Evolutionary conservation across 106 monocot genomes (phyloP), one percentile per base, ranked within the genome.

Genomic region (Agapanthus africanus): DNA sequence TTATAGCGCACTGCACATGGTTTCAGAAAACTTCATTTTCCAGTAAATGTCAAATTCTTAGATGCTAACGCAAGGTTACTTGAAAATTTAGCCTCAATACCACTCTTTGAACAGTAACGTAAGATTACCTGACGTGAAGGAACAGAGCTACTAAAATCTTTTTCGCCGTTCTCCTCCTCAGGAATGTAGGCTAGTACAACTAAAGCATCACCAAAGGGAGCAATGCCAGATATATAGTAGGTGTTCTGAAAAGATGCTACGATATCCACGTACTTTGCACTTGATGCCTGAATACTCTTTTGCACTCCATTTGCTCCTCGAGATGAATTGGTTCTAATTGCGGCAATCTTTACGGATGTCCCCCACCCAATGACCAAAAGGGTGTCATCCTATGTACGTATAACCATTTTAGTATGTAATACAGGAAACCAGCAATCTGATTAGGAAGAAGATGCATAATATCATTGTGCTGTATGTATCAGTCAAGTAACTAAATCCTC

Each of bases 281-380:
- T 75, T 36, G 91, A 88, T 42, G 75, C 36, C 2, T 73, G 37
- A 27, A 71, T 54, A 76, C 36, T 82, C 60, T 73, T 85, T 63
- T 88, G 79, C 63, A 83, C 23, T 39, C 87, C 85, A 79, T 93
- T 89, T 32, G 69, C 73, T 75, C 76, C 78, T 51, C 34, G 59
- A 46, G 74, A 56, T 57, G 74, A 54, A 59, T 81, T 87, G 59
- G 75, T 71, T 71, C 81, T 92, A 49, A 94, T 87, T 34, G 80
- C 86, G 59, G 92, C 97, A 77, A 99, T 83, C 76, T 99, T 99
- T 49, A 99, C 78, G 67, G 79, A 70, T 59, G 77, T 84, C 81
- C 97, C 97, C 97, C 97, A 99, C n/a, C 97, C 97, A 83, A 99
- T 90, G 35, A 99, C 97, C 66, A 99, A 81, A 34, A 92, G 79